Base-by-base conservation (phyloP, 306 rosid genomes). In the Prunus fruticosa region DNA sequence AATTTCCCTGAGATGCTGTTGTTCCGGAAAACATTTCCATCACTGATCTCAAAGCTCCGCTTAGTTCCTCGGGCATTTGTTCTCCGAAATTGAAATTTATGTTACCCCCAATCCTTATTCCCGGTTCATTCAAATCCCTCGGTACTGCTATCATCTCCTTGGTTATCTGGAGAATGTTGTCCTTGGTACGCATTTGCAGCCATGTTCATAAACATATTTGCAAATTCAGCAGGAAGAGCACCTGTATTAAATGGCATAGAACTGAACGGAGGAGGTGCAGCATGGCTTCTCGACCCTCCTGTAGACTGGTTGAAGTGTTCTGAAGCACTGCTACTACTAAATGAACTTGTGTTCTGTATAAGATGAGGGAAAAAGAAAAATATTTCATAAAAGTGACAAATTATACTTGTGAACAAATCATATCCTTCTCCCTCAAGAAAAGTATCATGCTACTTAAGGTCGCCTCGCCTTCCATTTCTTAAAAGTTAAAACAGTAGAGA, bases 1-100 rank as follows among this genome's bases (percentile, higher is more conserved):
- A 77, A 72, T 87, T 88, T 34, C 84, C 87, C 0, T 64, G 81
- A 32, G 87, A 60, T 12, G 78, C 82, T 14, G 76, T 83, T 63
- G 76, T 70, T 72, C 93, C 89, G 4, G 93, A 78, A 19, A 90
- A 86, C 91, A 92, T 86, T 69, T 87, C 91, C 93, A 92, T 87
- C 83, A 90, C 64, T 51, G 91, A 82, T 75, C 89, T 84, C 62
- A 95, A 71, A 60, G 89, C 88, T 19, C 95, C 93, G 2, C 84
- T 20, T 54, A 95, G 53, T 5, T 88, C 89, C 86, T 84, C 91
- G 4, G 96, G 94, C 80, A 91, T 82, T 73, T 88, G 87, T 1
- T 84, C 88, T 25, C 87, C 93, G 22, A 90, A 41, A 85, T 89
- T 86, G 54, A 94, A 41, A 81, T 77, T 84, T 60, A 87, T 47